These are phyloP conservation scores for Chlamydomonas schloesseri DNA, from an alignment of 139 green algal species.

Conservation along the genomic window DNA sequence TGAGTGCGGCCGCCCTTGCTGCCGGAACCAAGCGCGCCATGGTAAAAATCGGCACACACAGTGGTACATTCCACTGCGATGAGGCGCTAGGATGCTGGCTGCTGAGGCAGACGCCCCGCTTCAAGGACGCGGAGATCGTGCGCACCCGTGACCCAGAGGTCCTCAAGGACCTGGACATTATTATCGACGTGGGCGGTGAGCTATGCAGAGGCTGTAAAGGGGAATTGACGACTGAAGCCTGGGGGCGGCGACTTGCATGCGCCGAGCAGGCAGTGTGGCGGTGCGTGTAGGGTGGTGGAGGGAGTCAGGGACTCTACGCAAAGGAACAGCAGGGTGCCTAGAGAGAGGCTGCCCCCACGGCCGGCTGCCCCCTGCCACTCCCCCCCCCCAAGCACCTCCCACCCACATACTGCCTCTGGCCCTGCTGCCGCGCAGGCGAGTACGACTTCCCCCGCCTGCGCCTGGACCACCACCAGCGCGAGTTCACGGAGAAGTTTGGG, in stretches of 20 bases:
- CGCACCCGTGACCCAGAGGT: conserved; percentile 84
- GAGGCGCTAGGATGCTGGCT: conserved; percentile 96
- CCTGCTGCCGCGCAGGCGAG: conserved; percentile 53
- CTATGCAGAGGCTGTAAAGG: too few relatives aligned
- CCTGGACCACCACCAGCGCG: conserved; percentile 96
- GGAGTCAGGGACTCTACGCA: too few relatives aligned
- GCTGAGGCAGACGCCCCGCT: conserved; percentile 75
- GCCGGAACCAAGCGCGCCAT: conserved; percentile 45
- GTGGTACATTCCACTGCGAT: conserved; percentile 97
- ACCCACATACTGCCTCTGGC: neutral
- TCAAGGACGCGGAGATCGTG: conserved; percentile 73
- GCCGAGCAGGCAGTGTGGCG: too few relatives aligned
- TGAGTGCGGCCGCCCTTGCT: neutral
- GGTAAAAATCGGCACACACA: conserved; percentile 89
- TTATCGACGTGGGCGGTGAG: conserved; percentile 93
- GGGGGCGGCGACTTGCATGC: too few relatives aligned
- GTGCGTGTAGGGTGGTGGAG: too few relatives aligned
- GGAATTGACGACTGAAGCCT: neutral
- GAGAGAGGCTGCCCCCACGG: too few relatives aligned
- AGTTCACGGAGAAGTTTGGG: conserved; percentile 79
- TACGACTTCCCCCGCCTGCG: conserved; percentile 77
- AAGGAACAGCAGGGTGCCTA: too few relatives aligned
- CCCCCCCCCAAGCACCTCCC: too few relatives aligned
- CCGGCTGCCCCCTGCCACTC: too few relatives aligned
- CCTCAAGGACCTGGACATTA: conserved; percentile 82